phyloP scores from a whole-genome alignment of 2,329 filamentous ascomycete genomes.

The Madurella mycetomatis region DNA sequence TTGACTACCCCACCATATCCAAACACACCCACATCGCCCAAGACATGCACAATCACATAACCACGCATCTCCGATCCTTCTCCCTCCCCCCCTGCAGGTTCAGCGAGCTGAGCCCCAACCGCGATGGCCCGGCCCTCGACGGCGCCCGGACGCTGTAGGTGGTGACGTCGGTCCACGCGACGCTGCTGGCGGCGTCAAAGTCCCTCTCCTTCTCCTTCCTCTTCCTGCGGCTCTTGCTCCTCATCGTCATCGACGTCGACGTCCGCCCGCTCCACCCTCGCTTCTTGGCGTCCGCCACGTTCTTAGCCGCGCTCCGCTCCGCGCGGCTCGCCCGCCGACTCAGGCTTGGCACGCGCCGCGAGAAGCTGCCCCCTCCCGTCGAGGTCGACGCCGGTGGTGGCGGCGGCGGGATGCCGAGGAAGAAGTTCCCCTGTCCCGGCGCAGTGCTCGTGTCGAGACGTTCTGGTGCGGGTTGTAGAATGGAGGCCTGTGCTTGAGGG shows the following conservation, averaged over 20 bases:
- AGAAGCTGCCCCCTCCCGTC: conserved; percentile 28
- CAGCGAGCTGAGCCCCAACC: background rate
- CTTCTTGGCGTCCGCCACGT: conserved; percentile 57
- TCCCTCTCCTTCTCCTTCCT: conserved; percentile 35
- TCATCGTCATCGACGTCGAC: conserved; percentile 16
- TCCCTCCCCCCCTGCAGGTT: conserved; percentile 7
- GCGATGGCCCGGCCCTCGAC: background rate
- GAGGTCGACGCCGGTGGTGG: conserved; percentile 32
- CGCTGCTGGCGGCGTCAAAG: conserved; percentile 40
- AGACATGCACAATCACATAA: conserved; percentile 21
- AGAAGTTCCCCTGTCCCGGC: too few species aligned
- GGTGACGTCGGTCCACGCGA: conserved; percentile 31
- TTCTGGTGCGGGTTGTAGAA: conserved; percentile 45
- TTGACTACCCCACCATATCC: too few species aligned
- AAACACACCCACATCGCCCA: background rate
- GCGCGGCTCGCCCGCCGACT: conserved; percentile 51
- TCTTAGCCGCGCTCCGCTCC: conserved; percentile 57
- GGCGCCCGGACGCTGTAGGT: conserved; percentile 6
- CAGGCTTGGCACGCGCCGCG: conserved; percentile 39
- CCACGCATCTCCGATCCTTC: conserved; percentile 21
- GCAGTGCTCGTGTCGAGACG: conserved; percentile 42
- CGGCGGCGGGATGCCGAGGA: conserved; percentile 15
- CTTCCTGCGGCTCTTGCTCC: conserved; percentile 37
- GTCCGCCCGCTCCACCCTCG: conserved; percentile 50
- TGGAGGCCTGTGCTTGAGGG: conserved; percentile 31